Evolutionary conservation across 139 green algal genomes (phyloP), one percentile per base, ranked within the genome.

Genomic region (Closterium sp.): DNA sequence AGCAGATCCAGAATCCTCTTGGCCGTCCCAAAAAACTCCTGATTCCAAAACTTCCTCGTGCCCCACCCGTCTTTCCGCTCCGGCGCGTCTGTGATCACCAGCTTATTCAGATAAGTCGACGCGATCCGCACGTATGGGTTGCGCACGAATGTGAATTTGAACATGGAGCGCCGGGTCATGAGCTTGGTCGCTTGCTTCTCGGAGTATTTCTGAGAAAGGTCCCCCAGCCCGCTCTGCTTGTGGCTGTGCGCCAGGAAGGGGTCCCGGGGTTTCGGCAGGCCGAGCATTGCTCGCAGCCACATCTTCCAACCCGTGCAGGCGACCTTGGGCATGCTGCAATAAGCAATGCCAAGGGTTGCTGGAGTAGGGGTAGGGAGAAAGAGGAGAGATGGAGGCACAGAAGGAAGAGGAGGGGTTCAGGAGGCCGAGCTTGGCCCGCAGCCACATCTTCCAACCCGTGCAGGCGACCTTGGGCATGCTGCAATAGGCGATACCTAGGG

Each of bases 301-400:
- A 86, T 86, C 83, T 86, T 86, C 83, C 83, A 86, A 19, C 83
- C 30, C 30, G 83, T 86, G 83, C 83, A 86, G 30, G 83, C 83
- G 7, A 86, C 83, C 28, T 86, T 86, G 28, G 83, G 83, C 83
- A 86, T 33, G n/a, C 30, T 34, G 30, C 83, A 86, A 23, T 86
- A 86, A 23, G 83, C 83, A 1, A 86, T 76, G 2, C 55, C 55
- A 28, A 76, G 4, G 0, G 12, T 19, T 23, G 38, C 38, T 66
- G 38, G 38, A 23, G 38, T 10, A 10, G 38, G 38, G 19, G 19
- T 8, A 66, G 38, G 38, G 12, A 66, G 19, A 8, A 66, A 66
- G 38, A 10, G 38, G 4, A 23, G 38, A 12, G 0, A 66, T 23
- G 38, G 38, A 10, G 38, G 12, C 9, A 66, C 38, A 66, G 19